Percentiles rank a stretch among this genome's conserved stretches.
These are phyloP conservation scores for Karstenula rhodostoma DNA, from an alignment of 2,329 filamentous ascomycete genomes.

Conservation along the genomic window DNA sequence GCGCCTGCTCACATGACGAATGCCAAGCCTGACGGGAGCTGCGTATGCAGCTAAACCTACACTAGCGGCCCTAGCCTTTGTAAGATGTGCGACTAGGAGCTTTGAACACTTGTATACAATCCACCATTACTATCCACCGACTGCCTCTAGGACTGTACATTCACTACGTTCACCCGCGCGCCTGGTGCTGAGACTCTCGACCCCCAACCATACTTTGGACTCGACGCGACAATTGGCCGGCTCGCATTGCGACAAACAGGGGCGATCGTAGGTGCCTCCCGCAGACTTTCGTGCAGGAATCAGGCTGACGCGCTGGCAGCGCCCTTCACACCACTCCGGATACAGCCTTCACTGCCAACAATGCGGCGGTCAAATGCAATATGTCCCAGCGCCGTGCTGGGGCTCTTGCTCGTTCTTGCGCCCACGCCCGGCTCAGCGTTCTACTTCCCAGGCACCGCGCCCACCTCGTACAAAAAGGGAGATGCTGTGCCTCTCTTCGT, in stretches of 20 bases:
- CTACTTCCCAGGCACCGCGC: conserved; percentile 95
- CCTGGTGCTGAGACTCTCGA: neutral
- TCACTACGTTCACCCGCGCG: neutral
- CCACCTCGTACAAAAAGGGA: conserved; percentile 84
- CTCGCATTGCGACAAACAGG: neutral
- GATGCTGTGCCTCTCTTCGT: conserved; percentile 87
- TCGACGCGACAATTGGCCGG: neutral
- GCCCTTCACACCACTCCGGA: conserved; percentile 12
- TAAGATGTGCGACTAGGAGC: conserved; percentile 11
- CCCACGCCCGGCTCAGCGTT: conserved; percentile 68
- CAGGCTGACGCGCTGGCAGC: conserved; percentile 5
- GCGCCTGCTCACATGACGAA: conserved; percentile 10
- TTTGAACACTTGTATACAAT: conserved; percentile 13
- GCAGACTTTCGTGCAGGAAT: neutral
- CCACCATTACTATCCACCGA: conserved; percentile 1
- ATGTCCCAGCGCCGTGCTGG: conserved; percentile 35
- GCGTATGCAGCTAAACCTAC: conserved; percentile 7
- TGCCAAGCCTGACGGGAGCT: conserved; percentile 4
- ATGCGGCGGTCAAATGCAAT: conserved; percentile 44
- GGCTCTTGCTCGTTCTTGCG: conserved; percentile 41
- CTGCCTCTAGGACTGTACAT: neutral
- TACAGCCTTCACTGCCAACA: conserved; percentile 12
- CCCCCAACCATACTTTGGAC: neutral
- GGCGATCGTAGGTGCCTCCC: conserved; percentile 7
- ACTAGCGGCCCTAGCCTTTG: too few relatives aligned